Evolutionary conservation across 2,329 filamentous ascomycete genomes (phyloP), one percentile per base, ranked within the genome.

Genomic region (Trichoderma simmonsii): DNA sequence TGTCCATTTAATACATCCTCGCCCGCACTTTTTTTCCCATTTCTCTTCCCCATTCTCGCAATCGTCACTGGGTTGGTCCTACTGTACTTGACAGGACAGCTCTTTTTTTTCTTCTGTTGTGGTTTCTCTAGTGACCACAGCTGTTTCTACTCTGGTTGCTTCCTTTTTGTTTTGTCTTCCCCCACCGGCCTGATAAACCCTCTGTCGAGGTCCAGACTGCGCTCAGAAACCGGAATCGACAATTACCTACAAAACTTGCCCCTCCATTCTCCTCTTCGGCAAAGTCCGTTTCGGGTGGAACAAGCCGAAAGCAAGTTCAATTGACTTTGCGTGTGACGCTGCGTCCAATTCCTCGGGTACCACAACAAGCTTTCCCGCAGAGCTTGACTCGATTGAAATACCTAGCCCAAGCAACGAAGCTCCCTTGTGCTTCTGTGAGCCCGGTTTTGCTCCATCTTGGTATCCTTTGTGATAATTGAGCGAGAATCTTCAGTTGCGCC

Each of bases 1-100:
- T 51, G 28, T 48, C 24, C 59, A 62, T 68, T 68, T 68, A 72
- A 67, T 54, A 67, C 70, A 62, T 18, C 12, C 59, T 70, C 67
- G 32, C 39, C 67, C 67, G 67, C 67, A 36, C 66, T 34, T 60
- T 48, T 54, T 30, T 7, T 26, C 26, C 14, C 3, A 9, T 18
- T 32, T 12, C 26, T 60, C 57, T 51, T 34, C 26, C 36, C 21
- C 30, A 68, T 62, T 57, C n/a, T 34, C 60, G 39, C 32, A 30
- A 5, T 64, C 62, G 54, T 70, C 65, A 64, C 63, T 24, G 32
- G 51, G 64, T 67, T 57, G 57, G 18, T 67, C 64, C 57, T 57
- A 30, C 60, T 34, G 30, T 54, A 24, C 51, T 36, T 63, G 32
- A 34, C 57, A 63, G 28, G n/a, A 48, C 32, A 54, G 14, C 36